These are phyloP conservation scores for Excoecaria cochinchinensis DNA, from an alignment of 345 rosid species.

Conservation along the genomic window DNA sequence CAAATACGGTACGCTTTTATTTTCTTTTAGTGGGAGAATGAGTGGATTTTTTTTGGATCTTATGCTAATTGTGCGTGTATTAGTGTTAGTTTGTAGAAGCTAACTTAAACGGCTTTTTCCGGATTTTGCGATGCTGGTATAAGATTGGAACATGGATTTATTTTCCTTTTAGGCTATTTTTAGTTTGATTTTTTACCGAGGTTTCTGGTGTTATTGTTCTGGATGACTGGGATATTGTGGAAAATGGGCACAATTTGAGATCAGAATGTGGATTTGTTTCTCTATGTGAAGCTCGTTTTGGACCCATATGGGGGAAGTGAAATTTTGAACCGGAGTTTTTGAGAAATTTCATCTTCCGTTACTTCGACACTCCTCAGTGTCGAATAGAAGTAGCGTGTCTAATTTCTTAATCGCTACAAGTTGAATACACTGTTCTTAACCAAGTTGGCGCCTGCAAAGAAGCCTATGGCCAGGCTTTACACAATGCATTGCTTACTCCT, in stretches of 20 bases:
- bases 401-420: not conserved
- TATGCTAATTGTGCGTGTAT: not conserved
- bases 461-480: too few relatives aligned
- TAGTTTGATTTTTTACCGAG: not conserved
- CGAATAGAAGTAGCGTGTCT: not conserved
- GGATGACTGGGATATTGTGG: not conserved
- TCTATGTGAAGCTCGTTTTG: not conserved
- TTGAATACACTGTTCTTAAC: not conserved
- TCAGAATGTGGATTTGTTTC: not conserved
- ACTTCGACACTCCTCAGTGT: not conserved
- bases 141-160: not conserved
- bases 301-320: not conserved
- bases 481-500: too few relatives aligned
- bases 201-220: not conserved
- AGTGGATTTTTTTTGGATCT: conserved; percentile 6
- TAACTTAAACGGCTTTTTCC: not conserved
- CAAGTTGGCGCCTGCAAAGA: not conserved
- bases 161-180: not conserved
- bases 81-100: not conserved
- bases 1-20: conserved; percentile 63
- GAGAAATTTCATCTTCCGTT: not conserved
- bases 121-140: not conserved
- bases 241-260: not conserved
- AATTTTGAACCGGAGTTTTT: not conserved
- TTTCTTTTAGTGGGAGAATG: conserved; percentile 13